A percentile compares a stretch with the other conserved stretches of the same genome.
Evolutionary conservation across 305 asterid genomes (phyloP).

Genomic region (Fraxinus paxiana): DNA sequence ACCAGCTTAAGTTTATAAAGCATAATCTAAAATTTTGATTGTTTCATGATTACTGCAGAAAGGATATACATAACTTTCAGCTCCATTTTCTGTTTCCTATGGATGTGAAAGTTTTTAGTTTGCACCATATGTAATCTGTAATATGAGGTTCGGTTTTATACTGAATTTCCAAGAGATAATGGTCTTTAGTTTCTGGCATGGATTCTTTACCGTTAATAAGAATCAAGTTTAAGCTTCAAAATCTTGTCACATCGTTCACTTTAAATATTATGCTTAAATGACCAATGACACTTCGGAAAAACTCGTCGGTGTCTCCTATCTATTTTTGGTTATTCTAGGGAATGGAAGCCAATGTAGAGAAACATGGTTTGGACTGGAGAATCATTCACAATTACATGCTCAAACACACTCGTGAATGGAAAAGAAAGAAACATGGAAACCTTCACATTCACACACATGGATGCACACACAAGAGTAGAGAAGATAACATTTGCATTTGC

Average conservation of each 20-base stretch:
- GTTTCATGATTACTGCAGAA: background rate
- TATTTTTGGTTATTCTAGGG: background rate
- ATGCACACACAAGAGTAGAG: background rate
- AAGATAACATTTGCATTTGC: background rate
- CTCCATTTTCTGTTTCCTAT: background rate
- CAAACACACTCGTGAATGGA: background rate
- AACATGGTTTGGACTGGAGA: background rate
- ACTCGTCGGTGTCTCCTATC: background rate
- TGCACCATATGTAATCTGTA: background rate
- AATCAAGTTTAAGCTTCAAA: background rate
- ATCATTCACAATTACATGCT: conserved; percentile 1
- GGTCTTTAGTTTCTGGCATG: background rate
- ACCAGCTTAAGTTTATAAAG: background rate
- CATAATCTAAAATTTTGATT: background rate
- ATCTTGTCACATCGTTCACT: background rate
- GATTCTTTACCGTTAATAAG: background rate
- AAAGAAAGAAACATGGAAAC: background rate
- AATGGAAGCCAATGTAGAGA: background rate
- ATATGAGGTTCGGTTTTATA: background rate
- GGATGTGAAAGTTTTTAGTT: background rate
- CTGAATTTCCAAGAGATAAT: background rate
- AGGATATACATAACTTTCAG: background rate
- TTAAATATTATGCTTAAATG: background rate
- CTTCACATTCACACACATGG: background rate
- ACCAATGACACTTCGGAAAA: background rate